Evolutionary conservation across 1,284 basidiomycete genomes (phyloP).

Genomic region (Pascua guehoae): DNA sequence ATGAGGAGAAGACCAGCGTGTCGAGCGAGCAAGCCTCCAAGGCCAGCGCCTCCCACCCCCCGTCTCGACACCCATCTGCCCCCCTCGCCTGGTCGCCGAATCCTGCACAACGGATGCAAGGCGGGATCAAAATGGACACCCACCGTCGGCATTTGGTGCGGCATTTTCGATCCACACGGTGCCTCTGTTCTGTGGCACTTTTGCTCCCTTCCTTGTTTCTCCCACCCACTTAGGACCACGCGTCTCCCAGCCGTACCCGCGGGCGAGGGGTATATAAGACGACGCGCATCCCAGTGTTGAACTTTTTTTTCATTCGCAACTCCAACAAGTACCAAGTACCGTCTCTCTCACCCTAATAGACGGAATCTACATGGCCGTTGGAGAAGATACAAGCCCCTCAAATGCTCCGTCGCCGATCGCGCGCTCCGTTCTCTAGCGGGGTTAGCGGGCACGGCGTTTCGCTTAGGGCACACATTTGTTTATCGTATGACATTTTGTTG

Average conservation of each 20-base stretch:
- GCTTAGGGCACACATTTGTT: slow-evolving; percentile 42
- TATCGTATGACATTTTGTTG: not conserved
- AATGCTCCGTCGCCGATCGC: slow-evolving; percentile 29
- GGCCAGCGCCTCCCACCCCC: not conserved
- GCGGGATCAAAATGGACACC: too few relatives aligned
- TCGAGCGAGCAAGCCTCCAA: not conserved
- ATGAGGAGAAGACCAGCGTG: slow-evolving; percentile 5
- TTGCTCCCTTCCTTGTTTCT: too few relatives aligned
- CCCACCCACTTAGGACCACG: too few relatives aligned
- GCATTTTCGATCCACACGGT: too few relatives aligned
- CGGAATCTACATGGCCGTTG: slow-evolving; percentile 13
- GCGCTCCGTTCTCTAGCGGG: slow-evolving; percentile 8
- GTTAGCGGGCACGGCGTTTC: slow-evolving; percentile 31
- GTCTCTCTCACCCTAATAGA: slow-evolving; percentile 9
- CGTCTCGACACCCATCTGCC: not conserved
- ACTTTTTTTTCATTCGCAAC: slow-evolving; percentile 8
- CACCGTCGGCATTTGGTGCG: too few relatives aligned
- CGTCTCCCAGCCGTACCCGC: not conserved
- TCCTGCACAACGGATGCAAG: too few relatives aligned
- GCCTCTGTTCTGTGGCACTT: too few relatives aligned
- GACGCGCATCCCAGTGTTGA: too few relatives aligned
- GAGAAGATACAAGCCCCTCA: slow-evolving; percentile 26
- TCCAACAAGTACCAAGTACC: slow-evolving; percentile 14
- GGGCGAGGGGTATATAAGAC: not conserved
- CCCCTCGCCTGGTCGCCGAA: too few relatives aligned